A percentile compares a stretch with the other conserved stretches of the same genome.
Conservation (phyloP, 139 green algal genomes). For the Coelastrella sp. region DNA sequence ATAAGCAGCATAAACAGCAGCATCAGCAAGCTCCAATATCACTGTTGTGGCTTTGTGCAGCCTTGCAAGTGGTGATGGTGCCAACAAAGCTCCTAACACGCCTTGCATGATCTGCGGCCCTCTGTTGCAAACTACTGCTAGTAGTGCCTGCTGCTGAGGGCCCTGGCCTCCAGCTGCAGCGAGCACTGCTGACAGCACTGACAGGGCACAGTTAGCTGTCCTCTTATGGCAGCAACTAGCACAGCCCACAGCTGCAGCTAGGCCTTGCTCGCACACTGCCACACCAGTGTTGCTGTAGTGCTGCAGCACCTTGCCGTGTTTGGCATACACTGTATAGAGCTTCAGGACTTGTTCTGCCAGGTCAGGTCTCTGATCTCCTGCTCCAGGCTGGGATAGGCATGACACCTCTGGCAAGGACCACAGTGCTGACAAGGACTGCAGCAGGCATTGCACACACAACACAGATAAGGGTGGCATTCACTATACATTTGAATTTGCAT, state of each 20-base stretch:
- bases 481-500: too few relatives aligned
- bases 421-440: background rate
- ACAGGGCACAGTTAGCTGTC: slow-evolving; percentile 31
- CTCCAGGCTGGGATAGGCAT: slow-evolving; percentile 29
- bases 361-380: slow-evolving; percentile 24
- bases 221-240: slow-evolving; percentile 40
- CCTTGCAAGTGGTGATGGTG: slow-evolving; percentile 51
- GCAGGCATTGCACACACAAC: too few relatives aligned
- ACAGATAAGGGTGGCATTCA: too few relatives aligned
- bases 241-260: slow-evolving; percentile 37
- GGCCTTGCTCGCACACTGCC: background rate
- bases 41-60: slow-evolving; percentile 25
- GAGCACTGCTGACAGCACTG: slow-evolving; percentile 35
- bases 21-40: slow-evolving; percentile 42
- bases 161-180: background rate
- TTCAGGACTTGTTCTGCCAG: slow-evolving; percentile 12
- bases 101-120: slow-evolving; percentile 3
- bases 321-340: background rate
- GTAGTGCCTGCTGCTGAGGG: slow-evolving; percentile 18
- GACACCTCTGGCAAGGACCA: slow-evolving; percentile 8
- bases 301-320: background rate
- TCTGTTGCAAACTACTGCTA: slow-evolving; percentile 4
- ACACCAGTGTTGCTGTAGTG: background rate
- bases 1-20: too few relatives aligned
- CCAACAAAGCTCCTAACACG: slow-evolving; percentile 42